These are phyloP conservation scores for Leccinum pellstonianum DNA, from an alignment of 768 basidiomycete genomes.

Conservation along the genomic window DNA sequence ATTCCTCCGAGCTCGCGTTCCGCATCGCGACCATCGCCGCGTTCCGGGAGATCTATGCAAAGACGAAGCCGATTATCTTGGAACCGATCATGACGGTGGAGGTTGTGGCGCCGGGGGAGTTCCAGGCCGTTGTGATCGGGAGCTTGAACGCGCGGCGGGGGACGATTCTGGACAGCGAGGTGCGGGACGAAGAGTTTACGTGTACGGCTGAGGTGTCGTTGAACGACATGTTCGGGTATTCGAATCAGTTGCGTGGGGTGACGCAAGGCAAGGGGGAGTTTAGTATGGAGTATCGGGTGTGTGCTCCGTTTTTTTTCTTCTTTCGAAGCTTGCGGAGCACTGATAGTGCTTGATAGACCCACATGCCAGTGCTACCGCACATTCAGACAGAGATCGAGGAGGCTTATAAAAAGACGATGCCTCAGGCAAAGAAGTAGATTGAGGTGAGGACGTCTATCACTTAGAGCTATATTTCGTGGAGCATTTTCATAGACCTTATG, in stretches of 20 bases:
- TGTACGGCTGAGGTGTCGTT: constrained; percentile 87
- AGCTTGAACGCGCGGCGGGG: constrained; percentile 91
- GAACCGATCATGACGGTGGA: constrained; percentile 99
- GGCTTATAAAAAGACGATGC: constrained; percentile 76
- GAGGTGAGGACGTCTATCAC: constrained; percentile 7
- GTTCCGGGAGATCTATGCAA: constrained; percentile 85
- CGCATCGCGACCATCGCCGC: constrained; percentile 86
- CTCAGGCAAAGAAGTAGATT: constrained; percentile 66
- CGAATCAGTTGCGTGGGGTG: constrained; percentile 85
- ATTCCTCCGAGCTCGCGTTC: constrained; percentile 97
- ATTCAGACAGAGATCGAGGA: constrained; percentile 84
- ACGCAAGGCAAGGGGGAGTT: constrained; percentile 97
- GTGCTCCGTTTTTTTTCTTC: constrained; percentile 13
- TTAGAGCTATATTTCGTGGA: constrained; percentile 15
- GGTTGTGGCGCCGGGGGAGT: constrained; percentile 92
- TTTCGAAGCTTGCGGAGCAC: background rate
- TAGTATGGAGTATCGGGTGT: constrained; percentile 76
- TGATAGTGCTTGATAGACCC: constrained; percentile 46
- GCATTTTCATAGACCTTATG: background rate
- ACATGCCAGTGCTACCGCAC: constrained; percentile 66
- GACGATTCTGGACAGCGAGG: constrained; percentile 93
- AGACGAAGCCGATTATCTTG: constrained; percentile 76
- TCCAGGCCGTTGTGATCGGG: constrained; percentile 94
- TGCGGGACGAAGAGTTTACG: constrained; percentile 96
- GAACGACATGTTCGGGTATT: constrained; percentile 99